These are phyloP conservation scores for Mytilinidion resinicola DNA, from an alignment of 495 filamentous ascomycete genomes.

Conservation along the genomic window DNA sequence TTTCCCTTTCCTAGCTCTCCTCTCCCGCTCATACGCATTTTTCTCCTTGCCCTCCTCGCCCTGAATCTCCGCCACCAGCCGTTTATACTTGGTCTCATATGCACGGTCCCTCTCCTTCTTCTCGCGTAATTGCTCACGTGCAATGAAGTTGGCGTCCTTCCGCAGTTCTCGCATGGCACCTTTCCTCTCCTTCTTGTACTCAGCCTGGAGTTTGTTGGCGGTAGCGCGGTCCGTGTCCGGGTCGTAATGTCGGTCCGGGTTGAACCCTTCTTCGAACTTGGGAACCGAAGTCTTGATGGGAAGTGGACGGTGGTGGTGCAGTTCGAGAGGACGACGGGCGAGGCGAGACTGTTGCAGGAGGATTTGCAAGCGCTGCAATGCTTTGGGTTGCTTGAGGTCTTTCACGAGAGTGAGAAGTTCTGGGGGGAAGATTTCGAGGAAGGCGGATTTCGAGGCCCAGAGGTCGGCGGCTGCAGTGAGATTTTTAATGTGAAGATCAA, in stretches of 20 bases:
- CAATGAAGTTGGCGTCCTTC: constrained; percentile 89
- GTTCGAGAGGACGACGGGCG: constrained; percentile 67
- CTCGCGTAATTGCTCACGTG: constrained; percentile 76
- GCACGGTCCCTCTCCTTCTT: constrained; percentile 80
- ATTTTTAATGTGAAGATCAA: constrained; percentile 22
- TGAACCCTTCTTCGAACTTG: constrained; percentile 95
- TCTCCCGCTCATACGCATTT: constrained; percentile 86
- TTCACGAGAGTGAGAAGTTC: constrained; percentile 8
- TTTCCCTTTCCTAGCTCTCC: constrained; percentile 58
- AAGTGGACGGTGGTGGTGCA: constrained; percentile 84
- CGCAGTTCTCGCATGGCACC: constrained; percentile 88
- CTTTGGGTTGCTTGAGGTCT: constrained; percentile 15
- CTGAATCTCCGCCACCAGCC: constrained; percentile 88
- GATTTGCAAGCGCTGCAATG: constrained; percentile 33
- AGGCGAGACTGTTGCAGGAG: constrained; percentile 51
- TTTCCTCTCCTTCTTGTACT: constrained; percentile 93
- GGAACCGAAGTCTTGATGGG: constrained; percentile 84
- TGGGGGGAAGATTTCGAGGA: constrained; percentile 31
- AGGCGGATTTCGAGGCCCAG: constrained; percentile 32
- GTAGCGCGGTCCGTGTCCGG: constrained; percentile 83
- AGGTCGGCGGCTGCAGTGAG: constrained; percentile 25
- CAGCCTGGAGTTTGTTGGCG: constrained; percentile 67
- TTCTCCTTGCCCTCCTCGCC: constrained; percentile 80
- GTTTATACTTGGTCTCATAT: constrained; percentile 92
- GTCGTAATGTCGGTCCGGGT: constrained; percentile 93